Base-by-base conservation (phyloP, 1,284 basidiomycete genomes). In the Mycena sp. region DNA sequence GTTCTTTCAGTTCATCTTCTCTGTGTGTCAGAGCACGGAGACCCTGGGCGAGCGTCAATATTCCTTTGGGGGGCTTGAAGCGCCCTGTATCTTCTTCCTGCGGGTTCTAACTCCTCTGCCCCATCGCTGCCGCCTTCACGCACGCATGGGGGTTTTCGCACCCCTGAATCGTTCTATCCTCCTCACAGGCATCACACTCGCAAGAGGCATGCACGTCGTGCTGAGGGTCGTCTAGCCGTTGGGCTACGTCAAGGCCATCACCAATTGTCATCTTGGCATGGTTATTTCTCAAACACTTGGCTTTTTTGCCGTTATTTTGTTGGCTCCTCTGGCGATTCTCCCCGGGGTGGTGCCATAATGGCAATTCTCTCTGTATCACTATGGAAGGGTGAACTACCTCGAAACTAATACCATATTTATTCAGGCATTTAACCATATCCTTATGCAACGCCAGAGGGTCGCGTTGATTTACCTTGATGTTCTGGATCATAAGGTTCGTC, bases 321-420 rank as follows among this genome's bases (percentile, higher is more conserved):
- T 37, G 37, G 0, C 46, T 40, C 10, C 55, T 40, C 17, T 4
- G 40, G 19, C 43, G 7, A 3, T 59, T 52, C 11, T 52, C 38
- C 23, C 64, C 60, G 6, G 51, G 61, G 46, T 76, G 73, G 46
- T 69, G 58, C 74, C 73, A 77, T 9, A 75, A 55, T 1, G 70
- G 70, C 51, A 72, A 63, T 21, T 62, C 23, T 21, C 61, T 14
- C 23, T 63, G 43, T 7, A 58, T 54, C 3, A 55, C 26, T 35
- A 28, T 55, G n/a, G 40, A 19, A 1, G 69, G 51, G 7, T 61
- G 37, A 1, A 65, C 40, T 1, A 67, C 60, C 35, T 72, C 63
- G 7, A 70, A 29, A 11, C 29, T n/a, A 0, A 74, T 52, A 7
- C 67, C 65, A 41, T 72, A 67, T 30, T 69, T 61, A 48, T 64